These are phyloP conservation scores for Apiospora saccharicola DNA, from an alignment of 2,329 filamentous ascomycete genomes.

Conservation along the genomic window DNA sequence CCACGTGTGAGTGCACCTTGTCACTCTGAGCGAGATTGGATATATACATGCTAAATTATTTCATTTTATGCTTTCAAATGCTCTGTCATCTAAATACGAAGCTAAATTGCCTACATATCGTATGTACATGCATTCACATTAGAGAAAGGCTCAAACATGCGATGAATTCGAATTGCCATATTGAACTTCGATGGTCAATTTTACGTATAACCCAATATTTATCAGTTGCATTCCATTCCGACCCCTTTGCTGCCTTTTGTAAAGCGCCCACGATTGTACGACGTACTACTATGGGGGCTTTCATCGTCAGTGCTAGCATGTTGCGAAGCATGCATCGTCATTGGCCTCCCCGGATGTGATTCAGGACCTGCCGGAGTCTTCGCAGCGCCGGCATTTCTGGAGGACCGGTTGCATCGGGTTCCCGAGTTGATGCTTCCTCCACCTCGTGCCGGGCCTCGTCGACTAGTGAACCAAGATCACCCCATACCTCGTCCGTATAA, in stretches of 20 bases:
- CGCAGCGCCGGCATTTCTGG: slow-evolving; percentile 45
- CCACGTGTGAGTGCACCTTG: not conserved
- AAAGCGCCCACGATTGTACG: not conserved
- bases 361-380: slow-evolving; percentile 49
- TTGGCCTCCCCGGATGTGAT: slow-evolving; percentile 45
- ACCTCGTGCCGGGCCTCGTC: slow-evolving; percentile 65
- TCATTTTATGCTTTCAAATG: too few relatives aligned
- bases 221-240: not conserved
- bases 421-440: slow-evolving; percentile 45
- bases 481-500: slow-evolving; percentile 75
- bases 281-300: too few relatives aligned
- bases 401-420: slow-evolving; percentile 33
- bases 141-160: not conserved
- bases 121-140: not conserved
- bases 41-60: too few relatives aligned
- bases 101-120: not conserved
- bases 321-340: not conserved
- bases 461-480: slow-evolving; percentile 64
- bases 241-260: not conserved
- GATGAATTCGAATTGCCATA: not conserved
- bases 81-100: not conserved
- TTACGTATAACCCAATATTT: not conserved
- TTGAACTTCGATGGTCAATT: too few relatives aligned
- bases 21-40: not conserved
- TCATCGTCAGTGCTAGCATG: not conserved